Conservation (phyloP, 2,329 filamentous ascomycete genomes). For the Ceratocystis cacaofunesta region DNA sequence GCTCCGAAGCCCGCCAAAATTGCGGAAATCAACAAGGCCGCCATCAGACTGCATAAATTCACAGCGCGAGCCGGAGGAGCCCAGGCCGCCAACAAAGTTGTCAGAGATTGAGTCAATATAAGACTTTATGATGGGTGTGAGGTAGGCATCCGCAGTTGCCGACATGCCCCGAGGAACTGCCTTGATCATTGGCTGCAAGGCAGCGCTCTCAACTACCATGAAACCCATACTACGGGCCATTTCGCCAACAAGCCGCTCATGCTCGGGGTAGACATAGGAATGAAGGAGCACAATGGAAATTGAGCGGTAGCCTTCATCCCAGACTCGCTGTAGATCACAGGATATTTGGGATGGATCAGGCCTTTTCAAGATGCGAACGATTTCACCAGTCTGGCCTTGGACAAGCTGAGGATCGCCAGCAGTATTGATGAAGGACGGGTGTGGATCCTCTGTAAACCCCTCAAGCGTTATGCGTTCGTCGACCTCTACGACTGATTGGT, state of each 20-base stretch:
- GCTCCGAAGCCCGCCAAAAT: slow-evolving; percentile 70
- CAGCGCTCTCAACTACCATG: slow-evolving; percentile 21
- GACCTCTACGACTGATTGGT: slow-evolving; percentile 73
- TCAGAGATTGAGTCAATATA: slow-evolving; percentile 28
- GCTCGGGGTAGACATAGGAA: slow-evolving; percentile 76
- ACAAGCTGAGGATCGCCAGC: slow-evolving; percentile 61
- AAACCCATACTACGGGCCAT: slow-evolving; percentile 63
- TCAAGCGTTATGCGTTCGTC: slow-evolving; percentile 84
- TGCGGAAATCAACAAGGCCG: slow-evolving; percentile 55
- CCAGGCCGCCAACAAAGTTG: slow-evolving; percentile 61
- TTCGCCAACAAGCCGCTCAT: slow-evolving; percentile 63
- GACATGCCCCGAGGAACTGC: slow-evolving; percentile 31
- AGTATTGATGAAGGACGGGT: slow-evolving; percentile 38
- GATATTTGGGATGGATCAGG: slow-evolving; percentile 41
- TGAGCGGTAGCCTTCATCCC: slow-evolving; percentile 53
- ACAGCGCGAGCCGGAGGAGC: slow-evolving; percentile 69
- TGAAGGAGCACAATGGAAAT: slow-evolving; percentile 88
- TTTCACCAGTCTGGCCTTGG: slow-evolving; percentile 51
- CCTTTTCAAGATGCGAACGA: slow-evolving; percentile 48
- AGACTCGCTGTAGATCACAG: slow-evolving; percentile 43
- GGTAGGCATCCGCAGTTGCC: slow-evolving; percentile 30
- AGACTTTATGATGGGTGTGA: slow-evolving; percentile 29
- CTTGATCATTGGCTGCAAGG: slow-evolving; percentile 30
- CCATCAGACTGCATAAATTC: slow-evolving; percentile 94
- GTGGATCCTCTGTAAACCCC: slow-evolving; percentile 80